phyloP scores from a whole-genome alignment of 176 grass and related monocot genomes.

The Melocanna baccifera region DNA sequence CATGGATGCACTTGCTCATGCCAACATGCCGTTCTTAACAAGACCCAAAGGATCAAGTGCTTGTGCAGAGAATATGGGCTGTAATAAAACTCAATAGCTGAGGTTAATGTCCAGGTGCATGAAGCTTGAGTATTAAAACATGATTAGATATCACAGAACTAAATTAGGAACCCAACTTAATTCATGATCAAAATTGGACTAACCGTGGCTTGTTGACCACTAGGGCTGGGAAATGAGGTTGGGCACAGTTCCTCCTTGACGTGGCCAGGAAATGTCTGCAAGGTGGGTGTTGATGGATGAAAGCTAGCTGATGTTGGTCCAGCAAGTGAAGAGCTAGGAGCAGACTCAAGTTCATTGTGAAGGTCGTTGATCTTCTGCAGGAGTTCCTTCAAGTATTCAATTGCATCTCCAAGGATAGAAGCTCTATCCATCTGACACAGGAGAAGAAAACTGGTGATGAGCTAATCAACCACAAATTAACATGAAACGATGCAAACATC shows the following conservation, averaged over 20 bases:
- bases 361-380: conserved; percentile 71
- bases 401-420: conserved; percentile 75
- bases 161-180: not conserved
- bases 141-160: not conserved
- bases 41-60: not conserved
- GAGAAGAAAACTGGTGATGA: conserved; percentile 25
- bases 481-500: not conserved
- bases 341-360: conserved; percentile 68
- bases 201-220: conserved; percentile 59
- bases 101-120: not conserved
- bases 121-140: not conserved
- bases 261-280: conserved; percentile 48
- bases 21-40: not conserved
- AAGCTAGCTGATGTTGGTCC: conserved; percentile 48
- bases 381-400: conserved; percentile 87
- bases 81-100: not conserved
- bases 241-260: conserved; percentile 71
- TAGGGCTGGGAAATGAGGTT: conserved; percentile 49
- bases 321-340: conserved; percentile 52
- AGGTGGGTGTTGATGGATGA: conserved; percentile 60
- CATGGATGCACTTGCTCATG: not conserved
- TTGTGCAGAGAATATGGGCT: not conserved
- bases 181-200: conserved; percentile 29
- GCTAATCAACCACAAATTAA: not conserved
- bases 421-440: conserved; percentile 72